These are phyloP conservation scores for Ramularia collo-cygni DNA, from an alignment of 2,329 filamentous ascomycete genomes.

Conservation along the genomic window DNA sequence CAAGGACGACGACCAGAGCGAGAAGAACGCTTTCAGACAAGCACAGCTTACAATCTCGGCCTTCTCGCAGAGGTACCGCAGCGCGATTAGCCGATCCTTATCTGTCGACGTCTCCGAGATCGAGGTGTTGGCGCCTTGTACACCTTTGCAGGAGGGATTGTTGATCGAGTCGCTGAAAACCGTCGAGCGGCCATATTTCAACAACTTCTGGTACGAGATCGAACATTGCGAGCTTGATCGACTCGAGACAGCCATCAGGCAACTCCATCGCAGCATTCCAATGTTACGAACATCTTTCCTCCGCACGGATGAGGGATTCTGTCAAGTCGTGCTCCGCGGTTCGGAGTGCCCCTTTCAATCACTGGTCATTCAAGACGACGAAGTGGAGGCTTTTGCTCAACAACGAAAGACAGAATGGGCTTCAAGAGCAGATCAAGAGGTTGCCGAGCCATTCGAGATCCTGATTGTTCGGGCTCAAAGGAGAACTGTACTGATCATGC, in stretches of 20 bases:
- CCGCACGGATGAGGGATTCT: conserved; percentile 64
- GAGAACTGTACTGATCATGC: conserved; percentile 47
- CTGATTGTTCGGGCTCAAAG: conserved; percentile 34
- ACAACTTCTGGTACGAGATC: conserved; percentile 61
- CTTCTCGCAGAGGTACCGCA: conserved; percentile 55
- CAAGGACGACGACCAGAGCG: conserved; percentile 8
- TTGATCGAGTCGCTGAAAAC: conserved; percentile 61
- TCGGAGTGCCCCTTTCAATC: conserved; percentile 16
- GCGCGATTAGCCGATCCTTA: conserved; percentile 48
- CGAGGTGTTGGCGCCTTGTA: conserved; percentile 73
- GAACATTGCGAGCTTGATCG: conserved; percentile 37
- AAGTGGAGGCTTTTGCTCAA: conserved; percentile 32
- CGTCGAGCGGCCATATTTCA: conserved; percentile 62
- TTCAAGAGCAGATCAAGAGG: conserved; percentile 41
- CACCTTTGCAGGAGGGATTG: conserved; percentile 80
- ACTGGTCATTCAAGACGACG: conserved; percentile 38
- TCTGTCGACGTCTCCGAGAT: conserved; percentile 48
- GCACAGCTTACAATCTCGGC: conserved; percentile 47
- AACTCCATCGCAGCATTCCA: conserved; percentile 47
- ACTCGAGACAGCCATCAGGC: conserved; percentile 54
- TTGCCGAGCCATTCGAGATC: conserved; percentile 49
- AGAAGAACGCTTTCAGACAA: conserved; percentile 45
- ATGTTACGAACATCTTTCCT: conserved; percentile 69
- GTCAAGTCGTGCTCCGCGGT: conserved; percentile 60
- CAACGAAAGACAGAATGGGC: conserved; percentile 48